Percentiles rank a stretch among this genome's conserved stretches.
Conservation (phyloP, 163 green algal genomes). For the Scenedesmus sp. region DNA sequence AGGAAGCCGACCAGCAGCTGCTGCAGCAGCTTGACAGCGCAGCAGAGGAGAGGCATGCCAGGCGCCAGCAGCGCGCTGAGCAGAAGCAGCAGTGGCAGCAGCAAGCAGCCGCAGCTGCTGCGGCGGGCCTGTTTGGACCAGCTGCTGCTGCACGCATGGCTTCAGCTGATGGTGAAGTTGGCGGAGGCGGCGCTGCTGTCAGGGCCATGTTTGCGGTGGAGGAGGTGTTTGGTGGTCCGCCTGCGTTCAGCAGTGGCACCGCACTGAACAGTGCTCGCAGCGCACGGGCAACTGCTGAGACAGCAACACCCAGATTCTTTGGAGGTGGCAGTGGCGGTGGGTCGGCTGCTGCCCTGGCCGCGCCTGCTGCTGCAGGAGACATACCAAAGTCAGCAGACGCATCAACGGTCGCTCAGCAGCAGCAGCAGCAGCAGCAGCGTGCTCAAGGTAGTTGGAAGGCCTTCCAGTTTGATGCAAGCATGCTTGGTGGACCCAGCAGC, state of each 20-base stretch:
- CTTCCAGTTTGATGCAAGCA: background rate
- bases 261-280: background rate
- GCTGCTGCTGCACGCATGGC: background rate
- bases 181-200: background rate
- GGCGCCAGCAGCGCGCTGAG: conserved; percentile 15
- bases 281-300: background rate
- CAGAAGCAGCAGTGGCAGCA: conserved; percentile 13
- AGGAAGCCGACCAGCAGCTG: background rate
- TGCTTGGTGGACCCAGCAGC: background rate
- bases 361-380: background rate
- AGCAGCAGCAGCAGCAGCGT: conserved; percentile 19
- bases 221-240: background rate
- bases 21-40: conserved; percentile 1
- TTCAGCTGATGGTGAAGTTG: background rate
- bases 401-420: background rate
- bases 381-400: too few relatives aligned
- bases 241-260: background rate
- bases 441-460: background rate
- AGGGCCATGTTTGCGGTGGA: background rate
- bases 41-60: background rate
- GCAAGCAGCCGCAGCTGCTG: background rate
- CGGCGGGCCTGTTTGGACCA: background rate
- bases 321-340: background rate
- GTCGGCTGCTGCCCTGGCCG: background rate
- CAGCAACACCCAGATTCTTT: background rate